Percentiles rank a stretch among this genome's conserved stretches.
Evolutionary conservation across 805 yeast species (phyloP).

Genomic region (Diddensiella caesifluorescens): DNA sequence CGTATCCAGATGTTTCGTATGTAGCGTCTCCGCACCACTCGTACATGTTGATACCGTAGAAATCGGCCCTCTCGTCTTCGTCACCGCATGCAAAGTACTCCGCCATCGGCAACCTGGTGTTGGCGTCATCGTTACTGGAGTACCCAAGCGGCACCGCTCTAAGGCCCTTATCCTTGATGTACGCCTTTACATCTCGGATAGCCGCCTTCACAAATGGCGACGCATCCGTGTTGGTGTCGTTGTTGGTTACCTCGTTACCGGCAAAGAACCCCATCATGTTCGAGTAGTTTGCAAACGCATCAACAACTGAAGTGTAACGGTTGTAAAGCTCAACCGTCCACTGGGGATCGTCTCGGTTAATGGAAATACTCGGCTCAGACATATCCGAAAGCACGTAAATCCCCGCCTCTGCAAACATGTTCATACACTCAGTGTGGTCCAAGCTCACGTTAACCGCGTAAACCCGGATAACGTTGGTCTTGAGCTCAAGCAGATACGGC

Average conservation of each 20-base stretch:
- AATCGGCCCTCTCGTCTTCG: slow-evolving; percentile 54
- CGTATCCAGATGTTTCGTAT: slow-evolving; percentile 60
- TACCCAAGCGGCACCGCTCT: slow-evolving; percentile 90
- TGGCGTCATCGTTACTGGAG: slow-evolving; percentile 83
- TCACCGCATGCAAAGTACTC: slow-evolving; percentile 83
- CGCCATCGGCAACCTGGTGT: slow-evolving; percentile 73
- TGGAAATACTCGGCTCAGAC: slow-evolving; percentile 76
- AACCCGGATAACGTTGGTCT: slow-evolving; percentile 76
- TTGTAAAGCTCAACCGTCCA: slow-evolving; percentile 70
- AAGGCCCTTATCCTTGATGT: slow-evolving; percentile 61
- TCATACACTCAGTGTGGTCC: slow-evolving; percentile 76
- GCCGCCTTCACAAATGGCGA: slow-evolving; percentile 97
- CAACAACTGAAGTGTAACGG: slow-evolving; percentile 80
- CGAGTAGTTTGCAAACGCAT: slow-evolving; percentile 66
- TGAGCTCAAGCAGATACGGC: slow-evolving; percentile 62
- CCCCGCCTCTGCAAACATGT: slow-evolving; percentile 71
- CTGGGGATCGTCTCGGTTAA: slow-evolving; percentile 67
- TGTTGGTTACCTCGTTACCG: slow-evolving; percentile 94
- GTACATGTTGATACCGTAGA: slow-evolving; percentile 82
- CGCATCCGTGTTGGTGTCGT: slow-evolving; percentile 72
- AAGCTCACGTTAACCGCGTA: slow-evolving; percentile 73
- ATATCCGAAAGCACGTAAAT: slow-evolving; percentile 89
- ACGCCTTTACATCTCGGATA: slow-evolving; percentile 76
- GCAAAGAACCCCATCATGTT: slow-evolving; percentile 94
- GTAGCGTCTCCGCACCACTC: slow-evolving; percentile 72